Percentiles rank a stretch among this genome's conserved stretches.
phyloP scores from a whole-genome alignment of 1,139 yeast genomes.

The Candida sp. region DNA sequence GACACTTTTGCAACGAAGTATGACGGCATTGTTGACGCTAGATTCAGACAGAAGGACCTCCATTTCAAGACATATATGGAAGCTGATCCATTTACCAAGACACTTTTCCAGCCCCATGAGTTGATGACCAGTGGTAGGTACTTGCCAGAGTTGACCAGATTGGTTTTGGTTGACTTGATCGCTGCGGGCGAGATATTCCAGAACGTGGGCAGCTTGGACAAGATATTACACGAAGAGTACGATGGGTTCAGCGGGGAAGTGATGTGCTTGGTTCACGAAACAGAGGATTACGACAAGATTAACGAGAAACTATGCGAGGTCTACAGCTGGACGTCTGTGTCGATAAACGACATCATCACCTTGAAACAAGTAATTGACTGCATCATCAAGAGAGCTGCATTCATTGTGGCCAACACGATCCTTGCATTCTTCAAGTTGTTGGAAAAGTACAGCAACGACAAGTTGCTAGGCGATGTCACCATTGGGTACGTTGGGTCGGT shows the following conservation, averaged over 20 bases:
- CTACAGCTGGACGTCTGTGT: conserved; percentile 28
- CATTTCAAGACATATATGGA: conserved; percentile 38
- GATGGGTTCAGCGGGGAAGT: conserved; percentile 47
- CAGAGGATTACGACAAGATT: conserved; percentile 24
- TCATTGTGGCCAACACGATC: conserved; percentile 40
- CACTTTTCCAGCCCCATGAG: conserved; percentile 58
- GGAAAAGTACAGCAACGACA: conserved; percentile 25
- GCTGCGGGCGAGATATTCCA: conserved; percentile 35
- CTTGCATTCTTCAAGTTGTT: conserved; percentile 41
- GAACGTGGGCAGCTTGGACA: conserved; percentile 10
- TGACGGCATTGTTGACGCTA: conserved; percentile 39
- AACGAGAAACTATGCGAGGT: conserved; percentile 21
- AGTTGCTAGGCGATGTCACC: conserved; percentile 22
- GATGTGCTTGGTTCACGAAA: conserved; percentile 41
- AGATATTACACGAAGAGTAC: conserved; percentile 20
- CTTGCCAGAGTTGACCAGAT: conserved; percentile 54
- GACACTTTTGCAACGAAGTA: conserved; percentile 36
- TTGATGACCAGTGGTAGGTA: conserved; percentile 60
- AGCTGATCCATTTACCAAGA: conserved; percentile 29
- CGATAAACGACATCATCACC: conserved; percentile 27
- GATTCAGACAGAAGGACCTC: conserved; percentile 25
- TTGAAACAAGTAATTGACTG: conserved; percentile 31
- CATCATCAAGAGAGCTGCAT: conserved; percentile 44
- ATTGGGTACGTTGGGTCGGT: conserved; percentile 54
- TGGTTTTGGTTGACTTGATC: conserved; percentile 40